Percentiles rank a stretch among this genome's conserved stretches.
These are phyloP conservation scores for Globisporangium parvum DNA, from an alignment of 352 stramenopile genomes.

Conservation along the genomic window DNA sequence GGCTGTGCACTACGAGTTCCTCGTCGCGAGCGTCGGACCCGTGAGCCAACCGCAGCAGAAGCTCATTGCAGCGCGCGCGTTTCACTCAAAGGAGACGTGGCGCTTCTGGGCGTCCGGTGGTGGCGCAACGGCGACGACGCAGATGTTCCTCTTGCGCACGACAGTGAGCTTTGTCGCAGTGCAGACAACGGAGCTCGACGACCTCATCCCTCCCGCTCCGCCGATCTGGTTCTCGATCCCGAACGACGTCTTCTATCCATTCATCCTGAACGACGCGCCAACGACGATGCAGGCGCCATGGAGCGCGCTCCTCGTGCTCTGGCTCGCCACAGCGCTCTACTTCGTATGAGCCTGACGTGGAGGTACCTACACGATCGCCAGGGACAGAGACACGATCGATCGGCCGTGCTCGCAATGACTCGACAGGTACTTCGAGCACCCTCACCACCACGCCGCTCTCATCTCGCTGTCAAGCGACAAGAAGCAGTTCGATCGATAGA, in stretches of 20 bases:
- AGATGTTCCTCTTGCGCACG: slow-evolving; percentile 26
- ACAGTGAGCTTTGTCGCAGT: slow-evolving; percentile 30
- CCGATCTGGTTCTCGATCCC: slow-evolving; percentile 51
- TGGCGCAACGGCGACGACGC: background rate
- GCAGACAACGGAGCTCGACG: slow-evolving; percentile 14
- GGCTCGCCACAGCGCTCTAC: background rate
- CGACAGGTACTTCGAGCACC: no score
- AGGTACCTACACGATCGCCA: no score
- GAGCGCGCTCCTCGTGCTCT: background rate
- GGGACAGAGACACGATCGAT: no score
- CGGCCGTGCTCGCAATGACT: no score
- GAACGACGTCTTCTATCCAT: slow-evolving; percentile 47
- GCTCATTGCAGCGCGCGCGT: slow-evolving; percentile 30
- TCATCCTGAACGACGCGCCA: slow-evolving; percentile 20
- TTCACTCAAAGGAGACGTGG: slow-evolving; percentile 29
- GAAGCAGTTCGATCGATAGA: no score
- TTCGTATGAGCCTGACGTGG: background rate
- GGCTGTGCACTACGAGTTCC: slow-evolving; percentile 30
- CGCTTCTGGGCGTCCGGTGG: slow-evolving; percentile 22
- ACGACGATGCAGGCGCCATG: background rate
- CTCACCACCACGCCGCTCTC: no score
- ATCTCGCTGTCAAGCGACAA: no score
- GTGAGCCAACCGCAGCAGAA: slow-evolving; percentile 31
- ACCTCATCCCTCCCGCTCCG: slow-evolving; percentile 29
- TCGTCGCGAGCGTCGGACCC: slow-evolving; percentile 27